A percentile compares a stretch with the other conserved stretches of the same genome.
Conservation (phyloP, 768 basidiomycete genomes). For the Clitopilus passeckerianus region DNA sequence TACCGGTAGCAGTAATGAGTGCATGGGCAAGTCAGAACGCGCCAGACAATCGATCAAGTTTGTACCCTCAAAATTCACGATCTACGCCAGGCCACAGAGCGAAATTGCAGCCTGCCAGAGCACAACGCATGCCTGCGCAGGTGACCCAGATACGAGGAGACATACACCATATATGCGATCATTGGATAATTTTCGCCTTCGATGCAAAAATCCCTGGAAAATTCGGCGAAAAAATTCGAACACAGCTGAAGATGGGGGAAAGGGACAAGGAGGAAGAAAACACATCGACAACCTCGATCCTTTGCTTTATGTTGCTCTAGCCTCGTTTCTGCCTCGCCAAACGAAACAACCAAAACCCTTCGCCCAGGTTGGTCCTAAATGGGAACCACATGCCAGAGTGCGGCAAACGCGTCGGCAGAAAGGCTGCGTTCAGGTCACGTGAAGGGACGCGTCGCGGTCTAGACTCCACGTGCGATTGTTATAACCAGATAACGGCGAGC, state of each 20-base stretch:
- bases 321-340: conserved; percentile 1
- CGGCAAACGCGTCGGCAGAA: background rate
- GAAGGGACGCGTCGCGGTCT: background rate
- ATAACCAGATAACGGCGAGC: background rate
- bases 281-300: background rate
- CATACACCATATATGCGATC: background rate
- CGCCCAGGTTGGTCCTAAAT: background rate
- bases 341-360: background rate
- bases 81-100: background rate
- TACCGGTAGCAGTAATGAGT: background rate
- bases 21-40: background rate
- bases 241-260: background rate
- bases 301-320: background rate
- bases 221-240: background rate
- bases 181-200: too few species aligned
- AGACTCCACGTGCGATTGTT: background rate
- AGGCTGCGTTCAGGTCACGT: background rate
- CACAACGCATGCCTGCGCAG: background rate
- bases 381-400: background rate
- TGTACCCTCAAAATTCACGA: background rate
- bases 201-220: background rate
- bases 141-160: background rate
- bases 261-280: background rate
- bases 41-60: background rate
- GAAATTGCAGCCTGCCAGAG: background rate